Percentiles rank a stretch among this genome's conserved stretches.
Conservation (phyloP, 2,329 filamentous ascomycete genomes). For the Hypoxylon sp. region DNA sequence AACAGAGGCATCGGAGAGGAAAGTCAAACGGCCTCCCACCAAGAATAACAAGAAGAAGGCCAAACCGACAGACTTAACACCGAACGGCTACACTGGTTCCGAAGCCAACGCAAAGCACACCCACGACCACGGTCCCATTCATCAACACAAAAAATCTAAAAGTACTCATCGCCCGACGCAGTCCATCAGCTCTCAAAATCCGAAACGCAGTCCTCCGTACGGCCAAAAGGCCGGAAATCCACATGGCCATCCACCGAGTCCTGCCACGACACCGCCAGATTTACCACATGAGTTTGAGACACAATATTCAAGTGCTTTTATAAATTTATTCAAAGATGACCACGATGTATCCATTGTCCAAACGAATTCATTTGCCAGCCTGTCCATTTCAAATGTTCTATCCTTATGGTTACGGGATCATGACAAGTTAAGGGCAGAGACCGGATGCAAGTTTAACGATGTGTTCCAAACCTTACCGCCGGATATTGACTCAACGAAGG, state of each 20-base stretch:
- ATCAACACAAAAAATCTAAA: constrained; percentile 84
- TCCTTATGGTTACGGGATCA: constrained; percentile 84
- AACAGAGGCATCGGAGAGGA: constrained; percentile 73
- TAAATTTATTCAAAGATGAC: constrained; percentile 77
- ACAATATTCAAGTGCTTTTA: constrained; percentile 82
- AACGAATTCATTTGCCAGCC: constrained; percentile 83
- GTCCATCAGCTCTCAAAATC: constrained; percentile 78
- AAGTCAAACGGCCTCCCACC: constrained; percentile 79
- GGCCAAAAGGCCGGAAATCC: constrained; percentile 73
- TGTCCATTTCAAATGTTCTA: constrained; percentile 81
- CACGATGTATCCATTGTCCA: constrained; percentile 71
- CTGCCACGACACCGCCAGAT: constrained; percentile 81
- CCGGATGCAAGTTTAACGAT: constrained; percentile 75
- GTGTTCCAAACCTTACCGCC: constrained; percentile 74
- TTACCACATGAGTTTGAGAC: constrained; percentile 73
- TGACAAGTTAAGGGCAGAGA: constrained; percentile 76
- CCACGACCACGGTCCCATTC: constrained; percentile 63
- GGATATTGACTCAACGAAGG: constrained; percentile 61
- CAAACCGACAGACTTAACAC: constrained; percentile 77
- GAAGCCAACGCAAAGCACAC: constrained; percentile 68
- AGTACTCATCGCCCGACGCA: constrained; percentile 83
- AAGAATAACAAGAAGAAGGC: constrained; percentile 92
- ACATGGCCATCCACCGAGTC: constrained; percentile 76
- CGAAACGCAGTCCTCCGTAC: constrained; percentile 75
- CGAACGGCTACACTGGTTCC: constrained; percentile 76